phyloP scores from a whole-genome alignment of 73 alveolate species.

The Tetrahymena borealis region DNA sequence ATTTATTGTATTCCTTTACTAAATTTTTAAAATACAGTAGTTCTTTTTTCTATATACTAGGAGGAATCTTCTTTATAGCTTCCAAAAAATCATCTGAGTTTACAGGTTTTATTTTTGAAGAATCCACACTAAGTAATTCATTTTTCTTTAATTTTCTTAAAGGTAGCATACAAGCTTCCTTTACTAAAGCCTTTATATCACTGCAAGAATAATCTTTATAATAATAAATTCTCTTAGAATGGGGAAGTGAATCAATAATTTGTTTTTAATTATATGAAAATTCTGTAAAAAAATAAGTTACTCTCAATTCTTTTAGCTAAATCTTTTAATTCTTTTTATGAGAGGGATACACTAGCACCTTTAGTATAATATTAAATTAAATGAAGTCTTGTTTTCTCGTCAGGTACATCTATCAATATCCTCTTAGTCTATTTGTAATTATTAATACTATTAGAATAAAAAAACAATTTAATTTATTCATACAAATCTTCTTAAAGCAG shows the following conservation, averaged over 20 bases:
- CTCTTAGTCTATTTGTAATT: constrained; percentile 14
- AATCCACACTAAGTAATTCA: background rate
- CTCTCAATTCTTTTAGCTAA: constrained; percentile 17
- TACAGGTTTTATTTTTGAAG: constrained; percentile 18
- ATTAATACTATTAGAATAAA: no score
- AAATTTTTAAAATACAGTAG: background rate
- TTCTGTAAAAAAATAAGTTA: background rate
- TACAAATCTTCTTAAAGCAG: constrained; percentile 43
- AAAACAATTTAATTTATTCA: background rate
- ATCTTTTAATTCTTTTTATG: background rate
- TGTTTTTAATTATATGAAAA: background rate
- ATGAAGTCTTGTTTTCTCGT: constrained; percentile 8
- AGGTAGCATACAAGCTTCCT: constrained; percentile 45
- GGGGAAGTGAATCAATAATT: no score
- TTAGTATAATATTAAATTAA: background rate
- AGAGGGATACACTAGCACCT: background rate
- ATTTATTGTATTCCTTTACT: background rate
- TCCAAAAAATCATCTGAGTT: constrained; percentile 16
- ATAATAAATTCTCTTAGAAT: background rate
- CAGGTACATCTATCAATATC: constrained; percentile 33
- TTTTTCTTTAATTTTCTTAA: constrained; percentile 17
- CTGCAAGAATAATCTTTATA: constrained; percentile 38
- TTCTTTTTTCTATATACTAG: constrained; percentile 8
- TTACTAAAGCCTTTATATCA: constrained; percentile 35
- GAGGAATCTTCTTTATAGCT: constrained; percentile 11